These are phyloP conservation scores for Coemansia sp. DNA, from an alignment of 192 early-diverging fungal species.

Conservation along the genomic window DNA sequence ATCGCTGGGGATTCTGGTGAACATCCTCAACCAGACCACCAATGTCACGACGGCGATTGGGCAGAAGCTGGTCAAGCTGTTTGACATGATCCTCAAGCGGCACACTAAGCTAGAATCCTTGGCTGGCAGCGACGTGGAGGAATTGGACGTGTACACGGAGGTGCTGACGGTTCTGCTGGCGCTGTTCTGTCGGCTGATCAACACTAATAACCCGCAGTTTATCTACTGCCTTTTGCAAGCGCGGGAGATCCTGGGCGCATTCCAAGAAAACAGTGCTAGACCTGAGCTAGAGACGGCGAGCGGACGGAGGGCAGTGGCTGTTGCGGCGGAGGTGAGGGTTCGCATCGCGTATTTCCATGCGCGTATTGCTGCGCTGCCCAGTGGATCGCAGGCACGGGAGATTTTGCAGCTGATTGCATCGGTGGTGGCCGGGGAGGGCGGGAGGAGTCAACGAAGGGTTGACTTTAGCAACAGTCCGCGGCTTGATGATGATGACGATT, in stretches of 20 bases:
- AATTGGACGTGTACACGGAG: constrained; percentile 32
- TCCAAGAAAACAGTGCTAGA: constrained; percentile 8
- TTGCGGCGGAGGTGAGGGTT: constrained; percentile 37
- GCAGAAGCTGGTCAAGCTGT: constrained; percentile 45
- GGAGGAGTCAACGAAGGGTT: constrained; percentile 1
- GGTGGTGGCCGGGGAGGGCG: constrained; percentile 17
- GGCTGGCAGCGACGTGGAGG: constrained; percentile 9
- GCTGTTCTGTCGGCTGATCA: constrained; percentile 28
- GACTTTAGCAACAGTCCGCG: not conserved
- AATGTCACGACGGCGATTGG: constrained; percentile 23
- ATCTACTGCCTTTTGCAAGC: constrained; percentile 48
- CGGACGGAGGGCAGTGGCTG: constrained; percentile 4
- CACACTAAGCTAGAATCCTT: constrained; percentile 21
- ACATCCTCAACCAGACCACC: constrained; percentile 26
- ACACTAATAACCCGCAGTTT: constrained; percentile 49
- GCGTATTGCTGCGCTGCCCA: constrained; percentile 28
- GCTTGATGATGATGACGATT: not conserved
- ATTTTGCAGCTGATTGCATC: constrained; percentile 33
- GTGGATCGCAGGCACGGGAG: constrained; percentile 26
- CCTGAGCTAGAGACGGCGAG: not conserved
- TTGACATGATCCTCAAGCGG: constrained; percentile 42
- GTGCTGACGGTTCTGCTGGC: constrained; percentile 32
- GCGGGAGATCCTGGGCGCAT: constrained; percentile 25
- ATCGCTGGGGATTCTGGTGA: constrained; percentile 37
- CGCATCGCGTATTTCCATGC: constrained; percentile 53